These are phyloP conservation scores for Erodium chrysanthum DNA, from an alignment of 441 rosid species.

Conservation along the genomic window DNA sequence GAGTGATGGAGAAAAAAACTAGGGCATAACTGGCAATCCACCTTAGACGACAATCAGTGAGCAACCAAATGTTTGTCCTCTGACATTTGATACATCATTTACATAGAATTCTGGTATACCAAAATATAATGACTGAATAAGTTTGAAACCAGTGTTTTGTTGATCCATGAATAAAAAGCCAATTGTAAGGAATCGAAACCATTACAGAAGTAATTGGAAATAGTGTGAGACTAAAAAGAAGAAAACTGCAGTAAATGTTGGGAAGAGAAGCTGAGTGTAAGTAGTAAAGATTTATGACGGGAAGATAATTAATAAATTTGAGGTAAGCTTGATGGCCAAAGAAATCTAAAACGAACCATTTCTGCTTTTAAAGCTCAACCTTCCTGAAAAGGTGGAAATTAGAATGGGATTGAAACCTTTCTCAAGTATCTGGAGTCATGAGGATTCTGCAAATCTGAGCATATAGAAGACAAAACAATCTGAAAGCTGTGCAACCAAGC, in stretches of 20 bases:
- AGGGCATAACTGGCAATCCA: neutral
- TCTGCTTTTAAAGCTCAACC: constrained; percentile 1
- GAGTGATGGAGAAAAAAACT: neutral
- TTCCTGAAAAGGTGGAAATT: constrained; percentile 2
- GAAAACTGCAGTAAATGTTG: neutral
- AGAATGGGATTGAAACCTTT: constrained; percentile 2
- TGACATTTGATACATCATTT: neutral
- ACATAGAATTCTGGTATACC: neutral
- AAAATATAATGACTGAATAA: neutral
- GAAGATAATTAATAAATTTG: neutral
- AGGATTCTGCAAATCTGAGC: neutral
- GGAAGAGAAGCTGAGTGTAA: neutral
- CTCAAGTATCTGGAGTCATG: neutral
- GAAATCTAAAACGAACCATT: constrained; percentile 5
- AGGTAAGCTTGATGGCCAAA: neutral
- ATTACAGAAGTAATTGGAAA: neutral
- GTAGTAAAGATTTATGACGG: neutral
- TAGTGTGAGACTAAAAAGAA: neutral
- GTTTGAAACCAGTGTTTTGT: neutral
- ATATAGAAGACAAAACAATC: constrained; percentile 7
- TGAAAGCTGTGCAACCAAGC: neutral
- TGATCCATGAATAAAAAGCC: neutral
- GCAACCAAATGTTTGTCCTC: neutral
- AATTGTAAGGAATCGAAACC: constrained; percentile 1
- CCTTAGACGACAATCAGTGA: neutral